phyloP scores from a whole-genome alignment of 495 filamentous ascomycete species.

The Penicillium odoratum region DNA sequence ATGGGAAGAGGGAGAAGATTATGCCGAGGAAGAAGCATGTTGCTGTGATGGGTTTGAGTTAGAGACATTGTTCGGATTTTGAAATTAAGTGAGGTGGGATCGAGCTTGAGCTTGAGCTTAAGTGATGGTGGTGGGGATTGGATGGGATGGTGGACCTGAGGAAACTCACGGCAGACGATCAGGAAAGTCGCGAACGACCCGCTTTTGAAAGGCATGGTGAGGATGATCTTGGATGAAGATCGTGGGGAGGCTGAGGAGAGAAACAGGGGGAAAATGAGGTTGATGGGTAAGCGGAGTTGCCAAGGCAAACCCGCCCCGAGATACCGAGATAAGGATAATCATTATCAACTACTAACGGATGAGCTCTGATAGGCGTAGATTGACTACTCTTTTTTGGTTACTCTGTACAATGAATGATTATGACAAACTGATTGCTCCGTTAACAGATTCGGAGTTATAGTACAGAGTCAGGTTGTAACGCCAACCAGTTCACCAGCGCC shows the following conservation, averaged over 20 bases:
- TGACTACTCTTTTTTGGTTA: background rate
- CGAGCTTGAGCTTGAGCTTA: background rate
- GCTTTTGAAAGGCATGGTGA: slow-evolving; percentile 42
- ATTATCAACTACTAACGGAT: background rate
- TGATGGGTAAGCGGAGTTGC: slow-evolving; percentile 25
- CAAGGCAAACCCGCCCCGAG: slow-evolving; percentile 15
- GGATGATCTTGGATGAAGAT: slow-evolving; percentile 1
- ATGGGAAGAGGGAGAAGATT: slow-evolving; percentile 94
- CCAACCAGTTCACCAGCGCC: slow-evolving; percentile 3
- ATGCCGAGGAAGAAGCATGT: slow-evolving; percentile 97
- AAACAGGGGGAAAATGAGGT: slow-evolving; percentile 17
- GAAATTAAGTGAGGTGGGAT: slow-evolving; percentile 1
- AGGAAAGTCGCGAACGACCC: slow-evolving; percentile 87
- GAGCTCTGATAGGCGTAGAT: slow-evolving; percentile 4
- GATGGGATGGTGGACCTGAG: slow-evolving; percentile 4
- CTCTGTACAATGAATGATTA: background rate
- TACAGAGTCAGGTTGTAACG: slow-evolving; percentile 10
- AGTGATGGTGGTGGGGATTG: background rate
- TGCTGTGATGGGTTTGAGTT: slow-evolving; percentile 47
- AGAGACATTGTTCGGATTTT: no score
- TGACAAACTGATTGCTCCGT: background rate
- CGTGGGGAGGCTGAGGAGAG: slow-evolving; percentile 14
- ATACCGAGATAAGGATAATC: slow-evolving; percentile 17
- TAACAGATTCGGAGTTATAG: slow-evolving; percentile 7
- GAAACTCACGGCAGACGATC: slow-evolving; percentile 82